phyloP scores from a whole-genome alignment of 164 flowering plant species.

The Paratinospora sagittata region DNA sequence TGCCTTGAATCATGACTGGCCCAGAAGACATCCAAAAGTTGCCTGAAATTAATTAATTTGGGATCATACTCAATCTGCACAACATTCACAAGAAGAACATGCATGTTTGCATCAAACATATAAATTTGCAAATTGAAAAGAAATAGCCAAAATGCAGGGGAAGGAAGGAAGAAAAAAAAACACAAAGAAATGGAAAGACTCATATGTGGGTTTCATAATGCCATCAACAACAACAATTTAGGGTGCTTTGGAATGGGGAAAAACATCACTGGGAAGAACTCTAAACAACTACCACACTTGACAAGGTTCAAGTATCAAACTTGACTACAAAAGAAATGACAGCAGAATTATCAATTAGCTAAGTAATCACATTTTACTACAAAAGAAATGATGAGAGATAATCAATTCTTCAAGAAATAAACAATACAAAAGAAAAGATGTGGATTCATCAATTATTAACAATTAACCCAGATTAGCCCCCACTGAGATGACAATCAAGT shows the following conservation, averaged over 20 bases:
- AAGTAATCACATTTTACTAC: not conserved
- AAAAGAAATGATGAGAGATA: not conserved
- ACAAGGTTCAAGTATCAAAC: too few species aligned
- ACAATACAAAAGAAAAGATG: too few species aligned
- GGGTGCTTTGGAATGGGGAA: too few species aligned
- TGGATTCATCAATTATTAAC: too few species aligned
- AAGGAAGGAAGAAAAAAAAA: not conserved
- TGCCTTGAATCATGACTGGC: slow-evolving; percentile 89
- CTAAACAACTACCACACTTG: too few species aligned
- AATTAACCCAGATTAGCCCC: too few species aligned
- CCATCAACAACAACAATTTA: too few species aligned
- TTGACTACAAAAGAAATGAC: too few species aligned
- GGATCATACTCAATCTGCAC: slow-evolving; percentile 93
- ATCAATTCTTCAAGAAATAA: too few species aligned
- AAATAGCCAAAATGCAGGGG: not conserved
- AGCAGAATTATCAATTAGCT: too few species aligned
- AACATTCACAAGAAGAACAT: slow-evolving; percentile 15
- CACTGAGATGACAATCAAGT: not conserved
- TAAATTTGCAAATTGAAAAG: not conserved
- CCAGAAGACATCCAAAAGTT: slow-evolving; percentile 93
- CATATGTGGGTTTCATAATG: not conserved
- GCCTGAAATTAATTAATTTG: slow-evolving; percentile 47
- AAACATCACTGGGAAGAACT: too few species aligned
- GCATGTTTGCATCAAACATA: not conserved
- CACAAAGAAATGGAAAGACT: not conserved